Conservation (phyloP, 2,329 filamentous ascomycete genomes). For the Geoglossum cookeanum region DNA sequence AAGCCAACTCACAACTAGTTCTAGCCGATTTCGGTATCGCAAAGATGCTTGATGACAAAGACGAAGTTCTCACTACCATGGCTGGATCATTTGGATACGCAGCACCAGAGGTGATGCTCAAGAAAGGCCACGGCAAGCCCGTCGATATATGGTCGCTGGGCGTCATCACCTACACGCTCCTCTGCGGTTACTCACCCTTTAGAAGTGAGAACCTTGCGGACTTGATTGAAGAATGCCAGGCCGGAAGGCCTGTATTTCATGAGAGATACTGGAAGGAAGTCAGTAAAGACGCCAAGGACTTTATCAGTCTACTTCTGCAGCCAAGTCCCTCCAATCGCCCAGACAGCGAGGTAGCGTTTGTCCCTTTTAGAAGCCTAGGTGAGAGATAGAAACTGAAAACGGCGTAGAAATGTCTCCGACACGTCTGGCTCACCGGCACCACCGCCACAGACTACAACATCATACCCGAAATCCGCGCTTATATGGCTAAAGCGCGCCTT, state of each 20-base stretch:
- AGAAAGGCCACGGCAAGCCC: slow-evolving; percentile 90
- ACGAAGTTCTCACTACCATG: slow-evolving; percentile 93
- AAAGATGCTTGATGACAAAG: slow-evolving; percentile 83
- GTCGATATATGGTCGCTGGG: slow-evolving; percentile 99
- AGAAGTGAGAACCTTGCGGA: slow-evolving; percentile 84
- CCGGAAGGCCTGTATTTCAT: slow-evolving; percentile 75
- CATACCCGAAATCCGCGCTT: slow-evolving; percentile 88
- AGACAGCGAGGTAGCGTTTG: slow-evolving; percentile 48
- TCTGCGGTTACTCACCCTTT: slow-evolving; percentile 97
- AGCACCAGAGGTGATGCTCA: slow-evolving; percentile 94
- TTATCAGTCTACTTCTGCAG: slow-evolving; percentile 67
- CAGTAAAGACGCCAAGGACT: slow-evolving; percentile 84
- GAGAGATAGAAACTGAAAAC: background rate
- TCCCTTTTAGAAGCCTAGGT: background rate
- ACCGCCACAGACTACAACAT: slow-evolving; percentile 91
- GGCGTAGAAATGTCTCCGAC: slow-evolving; percentile 50
- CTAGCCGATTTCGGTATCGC: slow-evolving; percentile 97
- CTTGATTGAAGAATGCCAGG: slow-evolving; percentile 83
- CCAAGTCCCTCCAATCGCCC: slow-evolving; percentile 58
- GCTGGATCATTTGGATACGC: slow-evolving; percentile 96
- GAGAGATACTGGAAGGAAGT: slow-evolving; percentile 98
- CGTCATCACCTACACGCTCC: slow-evolving; percentile 93
- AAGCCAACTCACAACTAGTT: slow-evolving; percentile 64
- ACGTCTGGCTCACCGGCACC: slow-evolving; percentile 80
- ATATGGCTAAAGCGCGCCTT: slow-evolving; percentile 79